Conservation (phyloP, 208 protist species). For the Lotmaria passim region DNA sequence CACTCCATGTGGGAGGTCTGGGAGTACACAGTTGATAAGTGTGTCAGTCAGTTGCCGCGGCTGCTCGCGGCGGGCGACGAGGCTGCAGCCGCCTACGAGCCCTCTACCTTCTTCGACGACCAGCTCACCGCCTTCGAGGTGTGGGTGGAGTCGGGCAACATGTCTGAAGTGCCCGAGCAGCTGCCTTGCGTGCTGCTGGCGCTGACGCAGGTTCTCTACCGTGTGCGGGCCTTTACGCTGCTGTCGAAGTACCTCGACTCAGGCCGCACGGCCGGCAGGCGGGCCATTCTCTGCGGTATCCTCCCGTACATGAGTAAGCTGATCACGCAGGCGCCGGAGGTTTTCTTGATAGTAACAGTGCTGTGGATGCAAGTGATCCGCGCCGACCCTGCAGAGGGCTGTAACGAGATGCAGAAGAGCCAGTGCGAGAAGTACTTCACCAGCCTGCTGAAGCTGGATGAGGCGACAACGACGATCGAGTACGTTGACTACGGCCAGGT, state of each 20-base stretch:
- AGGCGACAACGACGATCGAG: constrained; percentile 88
- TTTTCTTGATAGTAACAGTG: constrained; percentile 77
- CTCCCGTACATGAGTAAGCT: constrained; percentile 98
- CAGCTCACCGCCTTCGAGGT: constrained; percentile 99
- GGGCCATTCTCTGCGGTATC: constrained; percentile 96
- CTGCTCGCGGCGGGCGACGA: constrained; percentile 48
- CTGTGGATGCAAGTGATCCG: constrained; percentile 90
- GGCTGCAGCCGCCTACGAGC: constrained; percentile 60
- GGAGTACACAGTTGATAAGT: constrained; percentile 94
- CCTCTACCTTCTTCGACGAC: constrained; percentile 96
- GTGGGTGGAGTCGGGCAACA: constrained; percentile 96
- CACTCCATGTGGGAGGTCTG: constrained; percentile 97
- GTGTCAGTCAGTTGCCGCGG: constrained; percentile 91
- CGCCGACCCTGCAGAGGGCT: constrained; percentile 58
- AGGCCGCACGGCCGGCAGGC: constrained; percentile 95
- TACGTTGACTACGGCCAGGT: constrained; percentile 72
- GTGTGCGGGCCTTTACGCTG: constrained; percentile 95
- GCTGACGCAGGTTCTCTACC: constrained; percentile 91
- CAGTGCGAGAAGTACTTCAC: constrained; percentile 77
- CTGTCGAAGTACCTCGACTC: constrained; percentile 97
- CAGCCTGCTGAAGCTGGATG: constrained; percentile 67
- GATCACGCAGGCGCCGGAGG: constrained; percentile 82
- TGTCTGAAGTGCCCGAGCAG: constrained; percentile 93
- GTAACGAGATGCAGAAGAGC: constrained; percentile 60
- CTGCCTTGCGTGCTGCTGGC: constrained; percentile 98